These are phyloP conservation scores for Rhizopus arrhizus DNA, from an alignment of 371 early-diverging fungal genomes.

Conservation along the genomic window DNA sequence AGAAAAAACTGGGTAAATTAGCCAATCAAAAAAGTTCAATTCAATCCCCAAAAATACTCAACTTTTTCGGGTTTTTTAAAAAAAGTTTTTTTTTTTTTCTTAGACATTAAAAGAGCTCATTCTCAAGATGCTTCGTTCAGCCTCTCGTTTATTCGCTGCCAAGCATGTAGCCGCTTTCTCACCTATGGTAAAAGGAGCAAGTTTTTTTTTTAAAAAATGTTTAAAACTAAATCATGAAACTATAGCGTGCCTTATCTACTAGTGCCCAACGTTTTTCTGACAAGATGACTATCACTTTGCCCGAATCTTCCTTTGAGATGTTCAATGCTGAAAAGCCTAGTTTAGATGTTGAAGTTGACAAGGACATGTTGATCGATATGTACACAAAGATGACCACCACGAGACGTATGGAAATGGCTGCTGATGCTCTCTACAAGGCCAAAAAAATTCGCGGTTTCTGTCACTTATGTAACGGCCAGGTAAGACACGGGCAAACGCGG, in stretches of 20 bases:
- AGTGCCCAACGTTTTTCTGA: constrained; percentile 43
- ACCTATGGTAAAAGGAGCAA: constrained; percentile 23
- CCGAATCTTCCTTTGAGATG: constrained; percentile 63
- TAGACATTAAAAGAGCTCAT: neutral
- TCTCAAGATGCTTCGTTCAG: constrained; percentile 49
- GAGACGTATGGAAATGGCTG: constrained; percentile 93
- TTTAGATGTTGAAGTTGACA: constrained; percentile 60
- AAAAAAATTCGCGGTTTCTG: constrained; percentile 99
- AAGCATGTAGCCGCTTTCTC: constrained; percentile 33
- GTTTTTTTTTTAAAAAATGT: neutral
- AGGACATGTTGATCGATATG: constrained; percentile 77
- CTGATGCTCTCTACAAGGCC: constrained; percentile 94
- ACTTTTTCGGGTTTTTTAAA: constrained; percentile 4
- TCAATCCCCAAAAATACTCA: neutral
- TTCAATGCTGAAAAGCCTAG: constrained; percentile 71
- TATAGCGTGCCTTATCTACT: constrained; percentile 50
- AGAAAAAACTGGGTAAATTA: neutral
- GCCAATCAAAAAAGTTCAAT: constrained; percentile 1
- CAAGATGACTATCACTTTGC: constrained; percentile 59
- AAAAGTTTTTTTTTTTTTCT: neutral
- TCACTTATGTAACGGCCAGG: constrained; percentile 98
- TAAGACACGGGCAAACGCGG: constrained; percentile 46
- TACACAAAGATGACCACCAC: constrained; percentile 89
- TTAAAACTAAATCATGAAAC: neutral
- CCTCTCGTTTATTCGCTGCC: constrained; percentile 52